Base-by-base conservation (phyloP, 2,329 filamentous ascomycete species). In the Fusarium nodosum region DNA sequence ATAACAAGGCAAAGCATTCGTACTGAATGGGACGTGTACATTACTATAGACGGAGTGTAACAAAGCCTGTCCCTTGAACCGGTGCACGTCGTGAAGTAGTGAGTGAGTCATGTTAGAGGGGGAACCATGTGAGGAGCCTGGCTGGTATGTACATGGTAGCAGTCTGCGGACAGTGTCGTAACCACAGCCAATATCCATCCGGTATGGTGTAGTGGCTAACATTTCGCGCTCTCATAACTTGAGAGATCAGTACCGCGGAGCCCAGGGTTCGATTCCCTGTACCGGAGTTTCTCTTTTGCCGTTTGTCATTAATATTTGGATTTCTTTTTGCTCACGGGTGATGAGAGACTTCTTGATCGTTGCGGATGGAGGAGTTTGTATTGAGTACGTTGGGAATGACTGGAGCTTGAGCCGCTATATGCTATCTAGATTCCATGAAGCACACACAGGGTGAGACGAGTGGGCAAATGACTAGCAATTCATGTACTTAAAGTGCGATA, bases 121-220 rank as follows among this genome's bases (percentile, higher is more conserved):
- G 15, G 22, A 44, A 18, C 15, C 10, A 24, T 11, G 12, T 4
- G 22, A 26, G 34, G 3, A 22, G 22, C 15, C 38, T 39, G 34
- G 13, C n/a, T 15, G 16, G 15, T 2, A 30, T 18, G 53, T 34
- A 26, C 55, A 60, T 60, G 42, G 10, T 18, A 36, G 34, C 34
- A 36, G 18, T 36, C 16, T 36, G 16, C 16, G 34, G 9, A 8
- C 16, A 18, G 4, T 16, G 9, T 36, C 8, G 16, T 16, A 36
- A 18, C 8, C n/a, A 36, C 16, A n/a, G 34, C 34, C 46, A 51
- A 30, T 30, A 30, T 11, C 26, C 24, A 61, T 75, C 73, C 73
- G 73, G 73, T 75, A 75, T 76, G 74, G 73, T 75, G 74, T 75
- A 75, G 72, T 75, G 72, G 74, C 74, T 72, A 75, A 75, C 74